Conservation (phyloP, 2,329 filamentous ascomycete species). For the Monilinia fructicola region DNA sequence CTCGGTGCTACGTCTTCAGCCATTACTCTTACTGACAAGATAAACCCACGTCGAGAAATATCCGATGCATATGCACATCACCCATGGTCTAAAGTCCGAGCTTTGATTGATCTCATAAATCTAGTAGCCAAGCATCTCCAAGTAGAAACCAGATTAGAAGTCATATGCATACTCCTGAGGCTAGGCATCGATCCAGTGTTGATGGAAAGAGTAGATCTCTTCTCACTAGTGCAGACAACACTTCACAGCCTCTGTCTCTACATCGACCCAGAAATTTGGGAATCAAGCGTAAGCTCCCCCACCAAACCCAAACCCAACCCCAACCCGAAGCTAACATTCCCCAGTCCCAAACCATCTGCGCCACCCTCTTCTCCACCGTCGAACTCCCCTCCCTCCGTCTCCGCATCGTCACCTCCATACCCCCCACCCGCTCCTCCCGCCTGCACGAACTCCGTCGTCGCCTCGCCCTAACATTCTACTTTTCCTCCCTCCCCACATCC, state of each 20-base stretch:
- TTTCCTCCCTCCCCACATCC: conserved; percentile 50
- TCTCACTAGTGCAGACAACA: conserved; percentile 45
- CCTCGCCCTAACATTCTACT: conserved; percentile 64
- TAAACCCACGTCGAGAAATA: conserved; percentile 29
- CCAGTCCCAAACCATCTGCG: conserved; percentile 52
- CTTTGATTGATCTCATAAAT: conserved; percentile 33
- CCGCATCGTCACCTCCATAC: conserved; percentile 59
- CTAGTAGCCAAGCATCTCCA: conserved; percentile 36
- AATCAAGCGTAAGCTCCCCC: conserved; percentile 42
- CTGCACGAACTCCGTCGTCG: conserved; percentile 63
- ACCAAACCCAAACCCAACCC: not conserved
- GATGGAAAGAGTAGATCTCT: conserved; percentile 46
- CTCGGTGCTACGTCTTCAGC: conserved; percentile 57
- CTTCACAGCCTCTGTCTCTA: conserved; percentile 47
- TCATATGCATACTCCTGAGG: conserved; percentile 51
- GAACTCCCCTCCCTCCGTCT: conserved; percentile 53
- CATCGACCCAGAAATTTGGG: conserved; percentile 44
- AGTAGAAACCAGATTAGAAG: conserved; percentile 38
- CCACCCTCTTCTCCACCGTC: conserved; percentile 50
- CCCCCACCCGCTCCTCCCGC: conserved; percentile 48
- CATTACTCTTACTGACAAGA: conserved; percentile 35
- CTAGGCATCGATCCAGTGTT: conserved; percentile 56
- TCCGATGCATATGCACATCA: conserved; percentile 32
- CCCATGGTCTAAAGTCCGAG: conserved; percentile 36
- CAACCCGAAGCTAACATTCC: conserved; percentile 23